Conservation (phyloP, 192 early-diverging fungal genomes). For the Podila epicladia region DNA sequence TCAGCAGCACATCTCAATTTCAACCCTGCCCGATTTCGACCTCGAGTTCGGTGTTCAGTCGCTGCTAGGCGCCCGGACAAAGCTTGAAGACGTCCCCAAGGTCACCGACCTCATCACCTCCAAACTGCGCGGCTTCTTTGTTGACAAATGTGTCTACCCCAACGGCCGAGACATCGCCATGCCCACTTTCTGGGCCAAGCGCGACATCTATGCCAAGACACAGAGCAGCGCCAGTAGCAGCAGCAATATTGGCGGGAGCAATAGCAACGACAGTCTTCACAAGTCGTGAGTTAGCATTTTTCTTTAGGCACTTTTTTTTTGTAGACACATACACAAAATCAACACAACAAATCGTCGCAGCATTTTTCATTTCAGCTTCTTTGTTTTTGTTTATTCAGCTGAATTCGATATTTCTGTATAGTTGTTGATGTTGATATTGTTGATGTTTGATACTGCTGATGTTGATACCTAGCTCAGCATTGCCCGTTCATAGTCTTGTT, state of each 20-base stretch:
- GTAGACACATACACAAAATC: no score
- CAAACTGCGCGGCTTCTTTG: conserved; percentile 72
- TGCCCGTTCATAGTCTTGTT: no score
- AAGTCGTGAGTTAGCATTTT: neutral
- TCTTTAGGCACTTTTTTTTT: no score
- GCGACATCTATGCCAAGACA: conserved; percentile 50
- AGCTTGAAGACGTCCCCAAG: conserved; percentile 96
- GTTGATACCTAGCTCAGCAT: no score
- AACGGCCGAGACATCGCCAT: conserved; percentile 72
- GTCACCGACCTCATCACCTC: conserved; percentile 86
- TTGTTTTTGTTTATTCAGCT: no score
- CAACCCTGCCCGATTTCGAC: conserved; percentile 71
- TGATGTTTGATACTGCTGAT: no score
- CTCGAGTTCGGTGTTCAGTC: conserved; percentile 92
- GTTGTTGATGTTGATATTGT: no score
- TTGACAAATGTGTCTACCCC: conserved; percentile 82
- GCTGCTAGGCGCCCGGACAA: conserved; percentile 93
- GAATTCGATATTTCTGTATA: no score
- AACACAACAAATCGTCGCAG: no score
- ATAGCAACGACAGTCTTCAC: neutral
- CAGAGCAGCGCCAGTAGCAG: conserved; percentile 21
- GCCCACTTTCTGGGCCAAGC: conserved; percentile 65
- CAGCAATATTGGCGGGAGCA: conserved; percentile 10
- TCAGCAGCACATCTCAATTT: conserved; percentile 63
- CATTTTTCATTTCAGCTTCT: no score